Conservation (phyloP, 2,329 filamentous ascomycete genomes). For the Coniochaeta prunicola region DNA sequence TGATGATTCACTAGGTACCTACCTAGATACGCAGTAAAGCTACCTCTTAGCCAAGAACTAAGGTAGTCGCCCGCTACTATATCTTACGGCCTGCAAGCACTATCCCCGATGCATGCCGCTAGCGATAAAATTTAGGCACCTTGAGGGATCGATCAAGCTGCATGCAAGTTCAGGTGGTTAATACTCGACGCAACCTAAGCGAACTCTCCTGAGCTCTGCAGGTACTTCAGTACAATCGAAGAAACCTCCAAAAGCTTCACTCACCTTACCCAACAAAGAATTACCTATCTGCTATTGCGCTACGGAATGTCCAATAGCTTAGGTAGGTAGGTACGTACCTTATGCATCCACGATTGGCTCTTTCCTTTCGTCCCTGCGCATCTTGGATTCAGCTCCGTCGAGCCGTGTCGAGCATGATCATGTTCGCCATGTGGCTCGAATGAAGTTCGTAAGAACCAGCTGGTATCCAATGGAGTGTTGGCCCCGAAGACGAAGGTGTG, state of each 20-base stretch:
- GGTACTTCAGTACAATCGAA: neutral
- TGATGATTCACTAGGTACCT: too few species aligned
- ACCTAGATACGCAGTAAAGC: too few species aligned
- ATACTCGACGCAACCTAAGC: neutral
- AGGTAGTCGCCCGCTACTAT: neutral
- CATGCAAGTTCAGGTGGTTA: neutral
- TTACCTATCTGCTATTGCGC: neutral
- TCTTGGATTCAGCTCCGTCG: neutral
- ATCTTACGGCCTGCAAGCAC: neutral
- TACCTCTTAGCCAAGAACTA: neutral
- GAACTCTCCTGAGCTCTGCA: constrained; percentile 1
- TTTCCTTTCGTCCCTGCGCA: neutral
- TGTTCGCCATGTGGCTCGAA: neutral
- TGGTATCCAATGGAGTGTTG: neutral
- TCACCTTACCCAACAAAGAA: neutral
- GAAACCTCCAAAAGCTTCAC: neutral
- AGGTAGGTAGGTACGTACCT: too few species aligned
- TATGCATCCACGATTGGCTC: neutral
- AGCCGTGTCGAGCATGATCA: neutral
- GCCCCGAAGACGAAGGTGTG: neutral
- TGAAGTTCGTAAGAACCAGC: neutral
- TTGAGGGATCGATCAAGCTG: neutral
- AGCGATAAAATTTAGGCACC: neutral
- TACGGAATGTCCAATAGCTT: too few species aligned
- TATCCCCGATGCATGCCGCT: neutral